Evolutionary conservation across 768 basidiomycete genomes (phyloP).

Genomic region (Boletales sp.): DNA sequence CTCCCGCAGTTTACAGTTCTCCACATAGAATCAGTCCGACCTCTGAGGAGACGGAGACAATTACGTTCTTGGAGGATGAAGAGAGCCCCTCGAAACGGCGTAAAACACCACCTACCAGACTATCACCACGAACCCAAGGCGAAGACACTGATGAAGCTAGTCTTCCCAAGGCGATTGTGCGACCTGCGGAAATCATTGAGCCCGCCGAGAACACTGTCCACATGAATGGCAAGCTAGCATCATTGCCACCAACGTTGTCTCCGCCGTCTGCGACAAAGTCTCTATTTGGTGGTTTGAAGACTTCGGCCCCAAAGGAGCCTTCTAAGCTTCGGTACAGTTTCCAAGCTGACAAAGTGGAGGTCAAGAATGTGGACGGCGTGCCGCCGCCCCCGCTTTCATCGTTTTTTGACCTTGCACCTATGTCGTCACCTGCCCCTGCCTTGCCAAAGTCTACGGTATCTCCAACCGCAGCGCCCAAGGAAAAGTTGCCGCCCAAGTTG

Average conservation of each 20-base stretch:
- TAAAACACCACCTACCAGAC: slow-evolving; percentile 34
- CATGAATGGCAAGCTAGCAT: slow-evolving; percentile 13
- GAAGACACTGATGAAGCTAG: slow-evolving; percentile 35
- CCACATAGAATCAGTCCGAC: background rate
- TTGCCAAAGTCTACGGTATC: too few relatives aligned
- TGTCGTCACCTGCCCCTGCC: background rate
- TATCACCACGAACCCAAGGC: background rate
- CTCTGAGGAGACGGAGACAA: slow-evolving; percentile 29
- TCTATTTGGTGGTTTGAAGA: slow-evolving; percentile 34
- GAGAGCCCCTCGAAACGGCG: slow-evolving; percentile 45
- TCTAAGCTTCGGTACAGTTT: slow-evolving; percentile 76
- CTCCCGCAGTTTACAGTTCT: slow-evolving; percentile 15
- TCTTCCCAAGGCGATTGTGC: slow-evolving; percentile 14
- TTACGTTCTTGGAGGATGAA: slow-evolving; percentile 37
- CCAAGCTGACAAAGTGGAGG: slow-evolving; percentile 50
- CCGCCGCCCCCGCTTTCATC: slow-evolving; percentile 9
- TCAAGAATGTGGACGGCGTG: slow-evolving; percentile 12
- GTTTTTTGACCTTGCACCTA: slow-evolving; percentile 29
- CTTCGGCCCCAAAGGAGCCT: slow-evolving; percentile 66
- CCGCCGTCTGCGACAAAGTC: slow-evolving; percentile 22
- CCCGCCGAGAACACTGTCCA: slow-evolving; percentile 25
- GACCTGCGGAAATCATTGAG: slow-evolving; percentile 41
- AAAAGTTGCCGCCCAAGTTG: slow-evolving; percentile 27
- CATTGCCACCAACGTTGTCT: slow-evolving; percentile 10
- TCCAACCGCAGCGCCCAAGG: slow-evolving; percentile 4